A percentile compares a stretch with the other conserved stretches of the same genome.
Conservation (phyloP, 2,329 filamentous ascomycete genomes). For the Stemphylium lycopersici region DNA sequence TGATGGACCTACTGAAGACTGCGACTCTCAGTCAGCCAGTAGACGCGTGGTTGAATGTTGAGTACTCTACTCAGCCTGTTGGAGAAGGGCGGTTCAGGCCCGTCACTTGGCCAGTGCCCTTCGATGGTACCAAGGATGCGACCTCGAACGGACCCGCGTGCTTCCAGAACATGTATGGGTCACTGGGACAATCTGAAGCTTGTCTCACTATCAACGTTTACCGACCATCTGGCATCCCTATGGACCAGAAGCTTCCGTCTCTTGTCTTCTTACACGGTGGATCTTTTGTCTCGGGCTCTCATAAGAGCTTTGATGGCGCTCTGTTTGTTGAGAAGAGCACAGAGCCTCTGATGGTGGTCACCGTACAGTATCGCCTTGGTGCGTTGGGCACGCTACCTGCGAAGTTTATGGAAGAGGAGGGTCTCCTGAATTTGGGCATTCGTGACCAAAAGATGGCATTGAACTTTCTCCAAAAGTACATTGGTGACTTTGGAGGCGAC, state of each 20-base stretch:
- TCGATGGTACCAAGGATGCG: constrained; percentile 51
- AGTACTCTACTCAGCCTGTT: constrained; percentile 53
- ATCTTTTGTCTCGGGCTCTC: constrained; percentile 39
- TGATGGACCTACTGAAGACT: constrained; percentile 43
- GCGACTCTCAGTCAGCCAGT: constrained; percentile 43
- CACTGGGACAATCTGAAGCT: constrained; percentile 38
- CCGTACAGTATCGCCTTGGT: constrained; percentile 44
- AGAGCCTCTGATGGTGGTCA: constrained; percentile 43
- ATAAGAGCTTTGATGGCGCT: constrained; percentile 43
- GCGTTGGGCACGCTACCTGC: constrained; percentile 44
- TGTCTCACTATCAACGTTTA: constrained; percentile 45
- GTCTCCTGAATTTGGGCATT: constrained; percentile 43
- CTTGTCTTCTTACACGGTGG: constrained; percentile 43
- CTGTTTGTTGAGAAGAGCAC: constrained; percentile 41
- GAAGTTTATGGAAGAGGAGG: constrained; percentile 42
- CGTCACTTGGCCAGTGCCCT: constrained; percentile 50
- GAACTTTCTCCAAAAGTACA: constrained; percentile 51
- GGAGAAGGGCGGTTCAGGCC: constrained; percentile 52
- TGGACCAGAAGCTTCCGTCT: constrained; percentile 38
- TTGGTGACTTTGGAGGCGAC: constrained; percentile 49
- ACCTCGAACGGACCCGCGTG: constrained; percentile 52
- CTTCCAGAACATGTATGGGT: constrained; percentile 50
- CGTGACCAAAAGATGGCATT: constrained; percentile 39
- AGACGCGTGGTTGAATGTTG: constrained; percentile 58
- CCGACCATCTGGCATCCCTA: constrained; percentile 34